A percentile compares a stretch with the other conserved stretches of the same genome.
These are phyloP conservation scores for Centrapalus pauciflorus DNA, from an alignment of 129 eudicot genomes.

Conservation along the genomic window DNA sequence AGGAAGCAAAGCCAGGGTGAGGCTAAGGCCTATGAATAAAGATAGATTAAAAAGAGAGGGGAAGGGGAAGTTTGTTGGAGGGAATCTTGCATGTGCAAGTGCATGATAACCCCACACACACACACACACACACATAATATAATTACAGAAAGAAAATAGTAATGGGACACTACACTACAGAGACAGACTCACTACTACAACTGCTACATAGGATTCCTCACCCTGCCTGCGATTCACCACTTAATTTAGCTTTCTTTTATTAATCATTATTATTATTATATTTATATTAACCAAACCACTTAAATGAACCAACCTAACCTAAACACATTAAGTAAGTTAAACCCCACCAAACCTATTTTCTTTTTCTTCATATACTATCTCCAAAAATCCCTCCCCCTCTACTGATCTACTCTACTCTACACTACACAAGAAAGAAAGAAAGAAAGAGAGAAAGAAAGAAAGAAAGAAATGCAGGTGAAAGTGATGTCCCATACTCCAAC, in stretches of 20 bases:
- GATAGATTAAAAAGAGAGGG: too few relatives aligned
- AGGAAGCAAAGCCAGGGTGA: too few relatives aligned
- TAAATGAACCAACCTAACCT: neutral
- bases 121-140: too few relatives aligned
- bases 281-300: conserved; percentile 18
- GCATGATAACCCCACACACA: conserved; percentile 34
- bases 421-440: too few relatives aligned
- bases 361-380: neutral
- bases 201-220: conserved; percentile 43
- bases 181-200: too few relatives aligned
- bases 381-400: neutral
- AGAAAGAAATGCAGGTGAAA: neutral
- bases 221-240: conserved; percentile 16
- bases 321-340: too few relatives aligned
- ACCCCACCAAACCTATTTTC: conserved; percentile 1
- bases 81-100: conserved; percentile 34
- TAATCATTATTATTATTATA: neutral
- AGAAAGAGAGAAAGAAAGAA: too few relatives aligned
- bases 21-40: too few relatives aligned
- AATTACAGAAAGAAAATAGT: conserved; percentile 24
- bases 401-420: too few relatives aligned
- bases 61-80: conserved; percentile 26
- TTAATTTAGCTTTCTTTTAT: conserved; percentile 10
- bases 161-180: too few relatives aligned
- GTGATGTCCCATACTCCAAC: neutral